Evolutionary conservation across 2,329 filamentous ascomycete genomes (phyloP), one percentile per base, ranked within the genome.

Genomic region (Blumeria hordei): DNA sequence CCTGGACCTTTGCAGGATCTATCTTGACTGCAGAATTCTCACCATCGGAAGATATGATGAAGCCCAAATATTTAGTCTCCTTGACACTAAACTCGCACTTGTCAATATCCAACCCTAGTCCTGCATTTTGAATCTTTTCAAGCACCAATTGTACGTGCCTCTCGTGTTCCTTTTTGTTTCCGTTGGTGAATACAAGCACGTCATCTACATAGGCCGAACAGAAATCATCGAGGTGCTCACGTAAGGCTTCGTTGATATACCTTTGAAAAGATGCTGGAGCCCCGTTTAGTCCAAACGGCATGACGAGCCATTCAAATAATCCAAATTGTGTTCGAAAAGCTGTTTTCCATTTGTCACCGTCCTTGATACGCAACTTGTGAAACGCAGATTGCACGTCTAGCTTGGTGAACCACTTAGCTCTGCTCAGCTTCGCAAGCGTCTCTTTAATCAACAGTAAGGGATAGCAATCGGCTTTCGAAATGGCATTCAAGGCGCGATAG

Each of bases 231-330:
- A 47, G 10, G 33, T 43, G 39, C 9, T 53, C 16, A 14, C 18
- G 12, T 1, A 41, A n/a, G 4, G 51, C 16, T 33, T 53, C 16
- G 6, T 51, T 51, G 2, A 51, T 51, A 18, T 36, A 18, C 6
- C 47, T 51, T 35, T 57, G 54, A 36, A 50, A 57, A 7, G 54
- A 52, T 12, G 54, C 44, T 0, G 54, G 54, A 6, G 36, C 41
- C 11, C 55, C 50, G 21, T 28, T 49, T 7, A 58, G 16, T 6
- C 55, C 53, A 43, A 58, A 56, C 3, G 36, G 54, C 36, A 56
- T n/a, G 1, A 58, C 53, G 3, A 37, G 32, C 35, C 39, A 57
- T 14, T 55, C 44, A 36, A 32, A 55, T 12, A 50, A 36, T 12
- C 33, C 44, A 16, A 39, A 50, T 50, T 33, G 18, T 1, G 32